phyloP scores from a whole-genome alignment of 306 rosid genomes.

The Acmispon strigosus region DNA sequence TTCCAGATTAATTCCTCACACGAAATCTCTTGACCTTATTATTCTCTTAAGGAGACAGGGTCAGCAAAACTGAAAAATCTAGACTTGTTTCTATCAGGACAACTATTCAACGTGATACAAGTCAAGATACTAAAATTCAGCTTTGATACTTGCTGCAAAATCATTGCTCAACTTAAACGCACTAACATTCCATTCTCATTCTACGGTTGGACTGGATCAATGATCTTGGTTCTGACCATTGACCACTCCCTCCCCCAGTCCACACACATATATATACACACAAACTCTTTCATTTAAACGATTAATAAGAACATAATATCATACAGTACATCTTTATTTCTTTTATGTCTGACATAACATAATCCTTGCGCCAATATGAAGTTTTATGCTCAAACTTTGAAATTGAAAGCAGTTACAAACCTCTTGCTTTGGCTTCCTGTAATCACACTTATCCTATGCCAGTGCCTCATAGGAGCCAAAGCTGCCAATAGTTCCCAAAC shows the following conservation, averaged over 20 bases:
- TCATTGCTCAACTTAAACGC: background rate
- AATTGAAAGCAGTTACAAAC: background rate
- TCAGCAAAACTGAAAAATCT: background rate
- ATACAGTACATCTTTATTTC: background rate
- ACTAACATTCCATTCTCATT: background rate
- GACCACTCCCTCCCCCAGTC: background rate
- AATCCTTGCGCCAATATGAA: background rate
- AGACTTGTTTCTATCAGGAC: background rate
- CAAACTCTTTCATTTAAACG: too few relatives aligned
- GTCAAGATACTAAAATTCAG: background rate
- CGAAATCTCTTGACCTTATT: background rate
- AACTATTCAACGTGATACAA: background rate
- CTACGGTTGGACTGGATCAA: background rate
- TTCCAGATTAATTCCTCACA: too few relatives aligned
- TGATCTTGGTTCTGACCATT: background rate
- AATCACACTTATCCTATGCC: background rate
- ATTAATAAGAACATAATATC: background rate
- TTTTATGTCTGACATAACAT: background rate
- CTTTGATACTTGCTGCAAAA: background rate
- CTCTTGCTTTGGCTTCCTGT: background rate
- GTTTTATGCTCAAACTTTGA: background rate
- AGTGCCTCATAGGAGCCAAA: background rate
- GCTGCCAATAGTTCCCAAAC: background rate
- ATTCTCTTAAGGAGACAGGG: background rate
- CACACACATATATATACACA: background rate